Evolutionary conservation across 2,329 filamentous ascomycete genomes (phyloP), one percentile per base, ranked within the genome.

Genomic region (Endothia cerciana): DNA sequence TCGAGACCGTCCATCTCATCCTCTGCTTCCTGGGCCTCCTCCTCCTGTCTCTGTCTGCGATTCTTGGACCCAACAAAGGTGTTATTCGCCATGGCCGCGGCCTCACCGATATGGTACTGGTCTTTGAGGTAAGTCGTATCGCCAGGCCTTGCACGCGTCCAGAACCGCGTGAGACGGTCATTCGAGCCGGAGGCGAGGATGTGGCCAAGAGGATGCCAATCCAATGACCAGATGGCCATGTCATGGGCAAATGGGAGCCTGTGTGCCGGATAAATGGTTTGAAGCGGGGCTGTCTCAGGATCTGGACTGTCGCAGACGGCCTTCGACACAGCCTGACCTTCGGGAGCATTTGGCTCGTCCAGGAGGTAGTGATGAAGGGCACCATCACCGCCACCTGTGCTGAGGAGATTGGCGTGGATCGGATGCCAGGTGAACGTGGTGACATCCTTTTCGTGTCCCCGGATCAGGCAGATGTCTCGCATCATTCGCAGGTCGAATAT

Each of bases 401-500:
- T 95, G 41, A 99, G 87, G 51, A 99, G 83, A 65, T 92, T 93
- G 63, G 92, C 87, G 76, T 98, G 95, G 62, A 97, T 87, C 0
- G 95, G 95, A 77, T 99, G 95, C 93, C 94, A 99, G 3, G 92
- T 85, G 60, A 99, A 80, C 0, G 93, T 96, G 15, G 93, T 94
- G 67, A 99, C 92, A 71, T 97, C 95, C 78, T 97, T 98, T 72
- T 98, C 94, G 75, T 98, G 94, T 8, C 95, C 95, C 71, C 94
- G 91, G 28, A 99, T 86, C 57, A 98, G 87, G 72, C 93, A 92
- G 64, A 98, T 94, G 76, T 99, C 95, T 69, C 95, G 91, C 95
- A 99, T 98, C 91, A 97, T 97, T 59, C 95, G 89, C 64, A 99
- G 84, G 76, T 99, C 95, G 73, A 98, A 98, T 56, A 99, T 88